phyloP scores from a whole-genome alignment of 2,329 filamentous ascomycete genomes.

The Fusarium illudens region DNA sequence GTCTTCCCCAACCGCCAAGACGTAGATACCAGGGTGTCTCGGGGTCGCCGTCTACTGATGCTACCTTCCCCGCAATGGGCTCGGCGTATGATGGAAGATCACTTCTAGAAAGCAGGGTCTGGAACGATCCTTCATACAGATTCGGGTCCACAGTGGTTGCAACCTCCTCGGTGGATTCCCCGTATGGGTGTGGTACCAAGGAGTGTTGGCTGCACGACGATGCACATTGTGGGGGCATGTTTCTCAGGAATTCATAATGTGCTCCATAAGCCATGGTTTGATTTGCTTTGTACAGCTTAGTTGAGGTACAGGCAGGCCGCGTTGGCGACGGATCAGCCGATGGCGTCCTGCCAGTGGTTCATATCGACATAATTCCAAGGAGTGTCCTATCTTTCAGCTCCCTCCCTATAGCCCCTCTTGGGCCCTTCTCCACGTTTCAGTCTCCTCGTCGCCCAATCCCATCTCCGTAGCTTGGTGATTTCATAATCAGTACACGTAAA shows the following conservation, averaged over 20 bases:
- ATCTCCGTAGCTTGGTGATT: neutral
- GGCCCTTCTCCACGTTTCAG: neutral
- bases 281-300: neutral
- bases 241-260: neutral
- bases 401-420: neutral
- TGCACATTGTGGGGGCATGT: neutral
- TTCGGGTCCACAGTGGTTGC: neutral
- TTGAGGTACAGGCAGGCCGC: neutral
- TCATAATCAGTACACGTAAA: constrained; percentile 43
- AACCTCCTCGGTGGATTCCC: neutral
- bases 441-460: neutral
- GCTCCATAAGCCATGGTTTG: neutral
- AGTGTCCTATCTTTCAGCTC: neutral
- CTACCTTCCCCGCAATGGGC: neutral
- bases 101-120: neutral
- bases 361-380: neutral
- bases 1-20: constrained; percentile 2
- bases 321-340: neutral
- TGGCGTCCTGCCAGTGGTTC: neutral
- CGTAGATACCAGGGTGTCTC: neutral
- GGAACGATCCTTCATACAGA: neutral
- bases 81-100: neutral
- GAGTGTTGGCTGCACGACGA: neutral
- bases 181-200: neutral
- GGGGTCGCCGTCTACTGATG: neutral